These are phyloP conservation scores for Rhazya stricta DNA, from an alignment of 257 asterid genomes.

Conservation along the genomic window DNA sequence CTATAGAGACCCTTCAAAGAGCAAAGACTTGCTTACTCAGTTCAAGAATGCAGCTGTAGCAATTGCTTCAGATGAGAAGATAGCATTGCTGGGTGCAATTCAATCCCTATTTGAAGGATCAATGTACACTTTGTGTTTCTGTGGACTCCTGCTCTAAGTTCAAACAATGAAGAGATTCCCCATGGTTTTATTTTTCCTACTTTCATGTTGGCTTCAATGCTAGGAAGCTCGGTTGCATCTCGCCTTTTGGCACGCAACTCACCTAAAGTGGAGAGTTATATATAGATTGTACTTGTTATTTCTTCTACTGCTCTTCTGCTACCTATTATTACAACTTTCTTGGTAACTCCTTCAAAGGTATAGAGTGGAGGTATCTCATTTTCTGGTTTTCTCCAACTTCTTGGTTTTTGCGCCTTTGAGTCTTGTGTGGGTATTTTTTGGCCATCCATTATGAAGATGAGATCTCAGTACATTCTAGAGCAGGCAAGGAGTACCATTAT, in stretches of 20 bases:
- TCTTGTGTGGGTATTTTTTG: constrained; percentile 93
- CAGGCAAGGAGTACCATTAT: constrained; percentile 96
- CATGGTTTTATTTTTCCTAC: constrained; percentile 95
- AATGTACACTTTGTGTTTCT: constrained; percentile 93
- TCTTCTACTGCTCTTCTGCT: constrained; percentile 81
- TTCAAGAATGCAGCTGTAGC: constrained; percentile 90
- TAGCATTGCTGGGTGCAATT: constrained; percentile 93
- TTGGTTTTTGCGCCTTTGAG: constrained; percentile 91
- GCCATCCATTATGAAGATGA: constrained; percentile 99
- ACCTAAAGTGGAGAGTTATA: constrained; percentile 82
- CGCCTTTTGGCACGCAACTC: constrained; percentile 76
- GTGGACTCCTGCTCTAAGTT: constrained; percentile 98
- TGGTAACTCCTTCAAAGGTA: constrained; percentile 55
- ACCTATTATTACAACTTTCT: constrained; percentile 64
- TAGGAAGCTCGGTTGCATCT: constrained; percentile 95
- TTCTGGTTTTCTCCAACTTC: constrained; percentile 74
- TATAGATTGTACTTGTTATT: constrained; percentile 82
- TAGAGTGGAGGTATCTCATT: constrained; percentile 70
- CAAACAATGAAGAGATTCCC: constrained; percentile 91
- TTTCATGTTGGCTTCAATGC: constrained; percentile 94
- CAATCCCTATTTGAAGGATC: constrained; percentile 98
- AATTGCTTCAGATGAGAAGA: constrained; percentile 97
- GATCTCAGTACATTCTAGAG: constrained; percentile 95
- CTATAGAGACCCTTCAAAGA: constrained; percentile 87
- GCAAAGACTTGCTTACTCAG: constrained; percentile 79